Evolutionary conservation across 495 filamentous ascomycete species (phyloP).

Genomic region (Melanomma pulvis-pyrius): DNA sequence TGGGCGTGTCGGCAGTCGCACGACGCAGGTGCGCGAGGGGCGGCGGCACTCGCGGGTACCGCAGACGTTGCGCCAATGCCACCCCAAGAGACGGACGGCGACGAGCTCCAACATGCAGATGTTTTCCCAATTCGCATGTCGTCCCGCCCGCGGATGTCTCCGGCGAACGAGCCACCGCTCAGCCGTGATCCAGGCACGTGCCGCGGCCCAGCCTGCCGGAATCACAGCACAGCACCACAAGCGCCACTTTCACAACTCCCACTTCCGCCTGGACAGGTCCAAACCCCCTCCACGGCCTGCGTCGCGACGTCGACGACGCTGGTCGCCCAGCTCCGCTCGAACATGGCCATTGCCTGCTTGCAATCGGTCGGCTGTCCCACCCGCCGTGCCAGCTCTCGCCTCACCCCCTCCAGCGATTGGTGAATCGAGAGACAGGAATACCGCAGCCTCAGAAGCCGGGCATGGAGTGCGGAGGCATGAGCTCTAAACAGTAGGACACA

Average conservation of each 20-base stretch:
- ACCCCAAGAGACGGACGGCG: too few species aligned
- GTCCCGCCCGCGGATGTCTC: not conserved
- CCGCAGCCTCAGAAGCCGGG: not conserved
- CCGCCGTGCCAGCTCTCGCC: not conserved
- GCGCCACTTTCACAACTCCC: too few species aligned
- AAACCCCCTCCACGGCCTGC: not conserved
- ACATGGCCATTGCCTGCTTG: not conserved
- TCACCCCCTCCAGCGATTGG: not conserved
- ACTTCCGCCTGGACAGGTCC: too few species aligned
- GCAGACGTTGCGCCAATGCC: not conserved
- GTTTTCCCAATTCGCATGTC: not conserved
- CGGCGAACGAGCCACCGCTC: not conserved
- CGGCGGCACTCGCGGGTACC: not conserved
- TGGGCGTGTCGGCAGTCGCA: too few species aligned
- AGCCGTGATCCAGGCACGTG: not conserved
- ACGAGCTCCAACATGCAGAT: not conserved
- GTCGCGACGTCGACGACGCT: not conserved
- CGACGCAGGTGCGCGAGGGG: too few species aligned
- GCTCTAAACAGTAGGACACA: not conserved
- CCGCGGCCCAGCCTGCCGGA: not conserved
- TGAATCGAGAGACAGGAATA: not conserved
- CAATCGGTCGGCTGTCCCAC: not conserved
- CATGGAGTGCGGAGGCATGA: not conserved
- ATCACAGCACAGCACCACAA: too few species aligned
- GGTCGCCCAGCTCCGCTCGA: not conserved